Base-by-base conservation (phyloP, 2,329 filamentous ascomycete genomes). In the Helotiales sp. region DNA sequence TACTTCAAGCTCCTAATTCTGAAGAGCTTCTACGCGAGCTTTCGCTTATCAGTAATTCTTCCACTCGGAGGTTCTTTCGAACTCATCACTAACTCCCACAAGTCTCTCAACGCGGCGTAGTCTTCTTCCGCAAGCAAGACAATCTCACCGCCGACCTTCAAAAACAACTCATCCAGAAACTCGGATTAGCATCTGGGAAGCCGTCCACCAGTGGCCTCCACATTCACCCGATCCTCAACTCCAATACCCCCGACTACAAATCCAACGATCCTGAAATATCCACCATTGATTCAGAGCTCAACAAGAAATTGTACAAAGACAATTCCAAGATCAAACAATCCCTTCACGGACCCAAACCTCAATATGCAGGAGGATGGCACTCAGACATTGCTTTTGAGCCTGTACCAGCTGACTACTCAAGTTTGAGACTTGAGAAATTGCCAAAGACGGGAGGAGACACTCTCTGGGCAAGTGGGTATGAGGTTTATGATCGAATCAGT, bases 101-200 rank as follows among this genome's bases (percentile, higher is more conserved):
- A 87, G 86, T 90, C 64, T 89, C 86, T 1, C 81, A 84, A 59
- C 82, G 87, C 1, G 86, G 86, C 10, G 87, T 90, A 1, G 85
- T 89, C 46, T 88, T 89, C 74, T 88, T 90, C 73, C 82, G 86
- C 19, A 77, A 80, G 17, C 87, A 90, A 61, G 76, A 86, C 66
- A 74, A 77, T 47, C 72, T 89, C 33, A 80, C 79, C 60, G 80
- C 86, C 65, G 82, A 85, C 1, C 76, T 87, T 1, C 85, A 88
- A 67, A 90, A 90, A 72, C 73, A 84, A 51, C 77, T 91, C 0
- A 81, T 85, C 25, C 78, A 86, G 38, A 76, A 78, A 0, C 77
- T 88, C 1, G 85, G 85, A 6, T 71, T 83, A 64, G 75, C 85
- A 0, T 76, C 79, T 0, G 82, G 83, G 51, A 83, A 84, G 57